Evolutionary conservation across 2,329 filamentous ascomycete genomes (phyloP), one percentile per base, ranked within the genome.

Genomic region (Cladophialophora yegresii): DNA sequence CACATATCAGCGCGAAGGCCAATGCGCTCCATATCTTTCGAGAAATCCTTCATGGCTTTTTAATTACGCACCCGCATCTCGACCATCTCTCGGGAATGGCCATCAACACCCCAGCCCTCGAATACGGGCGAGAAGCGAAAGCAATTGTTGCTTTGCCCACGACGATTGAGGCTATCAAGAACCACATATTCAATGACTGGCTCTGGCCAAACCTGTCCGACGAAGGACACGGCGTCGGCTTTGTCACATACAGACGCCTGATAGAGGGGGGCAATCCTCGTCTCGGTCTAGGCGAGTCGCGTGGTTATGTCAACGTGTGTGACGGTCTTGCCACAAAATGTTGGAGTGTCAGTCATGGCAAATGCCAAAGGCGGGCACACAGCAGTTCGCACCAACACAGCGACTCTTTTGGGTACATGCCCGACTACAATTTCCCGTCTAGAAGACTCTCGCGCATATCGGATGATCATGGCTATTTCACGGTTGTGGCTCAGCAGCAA

Each of bases 191-290:
- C 81, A 99, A 99, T 77, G 96, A 97, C 73, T 81, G 96, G 63
- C 96, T 98, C 60, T 99, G 95, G 95, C 95, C 95, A 0, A 99
- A 99, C 71, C 80, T 99, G 45, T 96, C 92, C 0, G 93, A 99
- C 73, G 95, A 99, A 78, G 95, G 96, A 75, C 92, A 93, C 36
- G 95, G 95, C 26, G 93, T 93, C 3, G 95, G 95, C 0, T 83
- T 99, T 30, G 87, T 99, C 36, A 96, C 92, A 0, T 98, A 96
- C 71, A 88, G 92, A 75, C 86, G 95, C 16, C 82, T 99, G 9
- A 88, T 91, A 4, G 93, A 97, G 74, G 93, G 93, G 10, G 93
- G 93, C 2, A 95, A 93, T 65, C 87, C 90, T 1, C 88, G 91
- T 28, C 81, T 96, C 6, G 93, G 92, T 1, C 88, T 91, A 67